These are phyloP conservation scores for Hymenotorrendiella dingleyae DNA, from an alignment of 2,329 filamentous ascomycete species.

Conservation along the genomic window DNA sequence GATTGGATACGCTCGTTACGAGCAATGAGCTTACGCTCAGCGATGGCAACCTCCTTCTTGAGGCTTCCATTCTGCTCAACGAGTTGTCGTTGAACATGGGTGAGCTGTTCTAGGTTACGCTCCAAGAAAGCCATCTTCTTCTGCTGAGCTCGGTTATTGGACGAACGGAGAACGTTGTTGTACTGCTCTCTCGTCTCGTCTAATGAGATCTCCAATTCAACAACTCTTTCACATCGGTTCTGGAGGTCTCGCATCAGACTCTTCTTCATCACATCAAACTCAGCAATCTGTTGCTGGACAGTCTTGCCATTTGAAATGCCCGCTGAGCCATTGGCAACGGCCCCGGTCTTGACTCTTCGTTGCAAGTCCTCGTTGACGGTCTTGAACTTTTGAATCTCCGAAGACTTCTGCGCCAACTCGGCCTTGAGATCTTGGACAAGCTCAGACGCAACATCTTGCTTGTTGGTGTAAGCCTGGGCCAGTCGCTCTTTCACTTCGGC, in stretches of 20 bases:
- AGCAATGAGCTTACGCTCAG: constrained; percentile 92
- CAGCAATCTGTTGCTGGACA: constrained; percentile 93
- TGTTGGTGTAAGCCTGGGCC: constrained; percentile 69
- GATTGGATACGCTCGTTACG: constrained; percentile 95
- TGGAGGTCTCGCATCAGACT: constrained; percentile 97
- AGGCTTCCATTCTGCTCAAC: constrained; percentile 95
- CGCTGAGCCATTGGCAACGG: constrained; percentile 52
- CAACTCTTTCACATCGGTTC: constrained; percentile 95
- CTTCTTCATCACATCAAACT: constrained; percentile 99
- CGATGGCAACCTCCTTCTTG: constrained; percentile 99
- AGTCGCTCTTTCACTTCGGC: constrained; percentile 79
- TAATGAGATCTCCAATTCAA: constrained; percentile 94
- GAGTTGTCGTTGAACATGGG: constrained; percentile 92
- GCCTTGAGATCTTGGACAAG: constrained; percentile 71
- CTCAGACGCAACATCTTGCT: constrained; percentile 66
- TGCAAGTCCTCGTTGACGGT: constrained; percentile 76
- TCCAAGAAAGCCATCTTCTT: constrained; percentile 99
- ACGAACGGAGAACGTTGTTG: constrained; percentile 93
- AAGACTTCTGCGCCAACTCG: constrained; percentile 69
- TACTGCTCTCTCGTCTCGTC: constrained; percentile 98
- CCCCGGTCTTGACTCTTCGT: constrained; percentile 61
- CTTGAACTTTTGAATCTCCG: constrained; percentile 79
- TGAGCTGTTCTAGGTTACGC: constrained; percentile 95
- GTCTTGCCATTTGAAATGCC: constrained; percentile 75
- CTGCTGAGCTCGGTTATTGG: constrained; percentile 96